Conservation (phyloP, 352 stramenopile genomes). For the Lagenidium sp. region DNA sequence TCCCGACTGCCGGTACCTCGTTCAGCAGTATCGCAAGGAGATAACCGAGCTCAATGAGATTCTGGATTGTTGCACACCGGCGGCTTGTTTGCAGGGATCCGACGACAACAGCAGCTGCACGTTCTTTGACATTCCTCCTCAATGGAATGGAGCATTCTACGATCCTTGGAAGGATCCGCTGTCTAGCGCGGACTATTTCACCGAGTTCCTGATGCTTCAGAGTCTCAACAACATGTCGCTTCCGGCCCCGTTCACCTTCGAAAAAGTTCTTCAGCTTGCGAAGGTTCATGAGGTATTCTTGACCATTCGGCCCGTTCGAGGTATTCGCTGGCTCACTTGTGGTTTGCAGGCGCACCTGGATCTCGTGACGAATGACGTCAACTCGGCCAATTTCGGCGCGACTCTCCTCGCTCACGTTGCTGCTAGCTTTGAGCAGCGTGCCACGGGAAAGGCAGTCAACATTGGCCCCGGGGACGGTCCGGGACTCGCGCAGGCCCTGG, state of each 20-base stretch:
- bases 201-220: slow-evolving; percentile 64
- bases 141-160: slow-evolving; percentile 72
- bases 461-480: slow-evolving; percentile 31
- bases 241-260: slow-evolving; percentile 38
- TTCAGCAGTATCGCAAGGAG: slow-evolving; percentile 43
- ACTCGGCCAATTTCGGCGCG: slow-evolving; percentile 62
- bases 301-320: too few species aligned
- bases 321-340: too few species aligned
- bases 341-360: slow-evolving; percentile 55
- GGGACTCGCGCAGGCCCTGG: slow-evolving; percentile 28
- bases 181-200: slow-evolving; percentile 62
- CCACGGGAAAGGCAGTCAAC: slow-evolving; percentile 26
- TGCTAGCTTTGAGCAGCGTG: slow-evolving; percentile 61
- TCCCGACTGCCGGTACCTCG: slow-evolving; percentile 42
- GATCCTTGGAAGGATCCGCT: slow-evolving; percentile 66
- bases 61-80: slow-evolving; percentile 48
- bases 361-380: slow-evolving; percentile 72
- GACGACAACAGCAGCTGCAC: slow-evolving; percentile 19
- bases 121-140: slow-evolving; percentile 48
- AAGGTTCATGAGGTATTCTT: slow-evolving; percentile 43
- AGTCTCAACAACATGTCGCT: slow-evolving; percentile 78
- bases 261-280: slow-evolving; percentile 45
- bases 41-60: slow-evolving; percentile 51
- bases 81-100: slow-evolving; percentile 23
- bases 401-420: slow-evolving; percentile 73